phyloP scores from a whole-genome alignment of 495 filamentous ascomycete species.

The Podospora bellae-mahoneyi region DNA sequence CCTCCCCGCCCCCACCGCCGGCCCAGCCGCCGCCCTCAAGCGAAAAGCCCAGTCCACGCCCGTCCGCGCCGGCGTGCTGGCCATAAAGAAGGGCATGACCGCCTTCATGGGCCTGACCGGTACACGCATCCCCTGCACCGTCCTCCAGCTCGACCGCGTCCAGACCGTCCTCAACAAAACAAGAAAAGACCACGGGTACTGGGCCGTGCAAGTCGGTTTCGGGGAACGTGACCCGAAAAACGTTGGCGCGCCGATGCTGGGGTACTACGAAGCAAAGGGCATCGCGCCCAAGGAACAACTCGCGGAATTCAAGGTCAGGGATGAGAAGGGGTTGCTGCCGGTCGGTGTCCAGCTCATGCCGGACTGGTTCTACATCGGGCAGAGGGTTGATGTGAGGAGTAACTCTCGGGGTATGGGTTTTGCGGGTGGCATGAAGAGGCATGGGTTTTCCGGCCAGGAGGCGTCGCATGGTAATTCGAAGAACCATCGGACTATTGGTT shows the following conservation, averaged over 20 bases:
- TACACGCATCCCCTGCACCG: slow-evolving; percentile 77
- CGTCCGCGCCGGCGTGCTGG: slow-evolving; percentile 74
- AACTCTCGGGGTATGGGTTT: slow-evolving; percentile 84
- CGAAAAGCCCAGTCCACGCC: slow-evolving; percentile 75
- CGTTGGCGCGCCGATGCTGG: slow-evolving; percentile 72
- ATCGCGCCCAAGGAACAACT: slow-evolving; percentile 78
- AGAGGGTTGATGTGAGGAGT: slow-evolving; percentile 81
- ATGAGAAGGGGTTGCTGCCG: slow-evolving; percentile 65
- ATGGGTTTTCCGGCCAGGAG: slow-evolving; percentile 82
- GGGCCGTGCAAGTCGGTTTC: slow-evolving; percentile 80
- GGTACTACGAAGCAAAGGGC: slow-evolving; percentile 75
- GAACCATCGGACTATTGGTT: slow-evolving; percentile 87
- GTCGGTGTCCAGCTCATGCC: slow-evolving; percentile 72
- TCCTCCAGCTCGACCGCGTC: slow-evolving; percentile 89
- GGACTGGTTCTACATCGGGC: slow-evolving; percentile 84
- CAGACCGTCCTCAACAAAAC: slow-evolving; percentile 87
- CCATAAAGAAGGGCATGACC: slow-evolving; percentile 92
- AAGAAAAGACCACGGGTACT: slow-evolving; percentile 76
- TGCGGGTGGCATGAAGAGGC: slow-evolving; percentile 94
- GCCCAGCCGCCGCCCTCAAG: slow-evolving; percentile 72
- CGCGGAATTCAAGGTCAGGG: slow-evolving; percentile 82
- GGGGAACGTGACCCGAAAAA: slow-evolving; percentile 75
- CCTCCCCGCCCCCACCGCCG: slow-evolving; percentile 60
- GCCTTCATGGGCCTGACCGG: slow-evolving; percentile 80
- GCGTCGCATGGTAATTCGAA: slow-evolving; percentile 92